Percentiles rank a stretch among this genome's conserved stretches.
Conservation (phyloP, 176 grass and related monocot species). For the Poa pratensis region DNA sequence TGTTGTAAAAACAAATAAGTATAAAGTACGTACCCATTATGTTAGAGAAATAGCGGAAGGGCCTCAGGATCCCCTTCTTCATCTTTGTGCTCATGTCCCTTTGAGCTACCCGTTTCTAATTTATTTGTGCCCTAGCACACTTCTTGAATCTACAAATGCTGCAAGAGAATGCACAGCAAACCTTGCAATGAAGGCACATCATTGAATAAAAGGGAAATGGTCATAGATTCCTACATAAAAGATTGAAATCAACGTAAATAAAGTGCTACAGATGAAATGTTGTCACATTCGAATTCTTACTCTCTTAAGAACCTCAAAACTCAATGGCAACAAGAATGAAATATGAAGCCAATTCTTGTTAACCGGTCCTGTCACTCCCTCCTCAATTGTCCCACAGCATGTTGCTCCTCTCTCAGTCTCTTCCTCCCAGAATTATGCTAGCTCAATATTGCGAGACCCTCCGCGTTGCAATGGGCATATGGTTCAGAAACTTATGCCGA, state of each 20-base stretch:
- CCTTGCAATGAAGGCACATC: neutral
- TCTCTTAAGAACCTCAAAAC: conserved; percentile 32
- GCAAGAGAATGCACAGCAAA: neutral
- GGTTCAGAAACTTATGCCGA: conserved; percentile 22
- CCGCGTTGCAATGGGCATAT: conserved; percentile 14
- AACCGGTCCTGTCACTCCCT: conserved; percentile 14
- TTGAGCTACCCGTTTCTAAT: neutral
- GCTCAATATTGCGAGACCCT: conserved; percentile 35
- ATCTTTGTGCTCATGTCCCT: conserved; percentile 52
- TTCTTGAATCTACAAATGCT: conserved; percentile 39
- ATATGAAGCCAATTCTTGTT: conserved; percentile 34
- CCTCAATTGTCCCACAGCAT: conserved; percentile 34
- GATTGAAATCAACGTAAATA: neutral
- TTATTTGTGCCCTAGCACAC: conserved; percentile 15
- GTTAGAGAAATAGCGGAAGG: conserved; percentile 78
- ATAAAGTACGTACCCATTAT: conserved; percentile 64
- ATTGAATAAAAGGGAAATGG: neutral
- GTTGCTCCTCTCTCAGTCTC: conserved; percentile 25
- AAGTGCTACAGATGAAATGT: neutral
- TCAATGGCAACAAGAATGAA: conserved; percentile 28
- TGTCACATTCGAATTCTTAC: conserved; percentile 37
- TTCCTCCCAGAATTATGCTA: conserved; percentile 33
- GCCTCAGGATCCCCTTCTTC: conserved; percentile 82
- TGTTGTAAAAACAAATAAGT: neutral
- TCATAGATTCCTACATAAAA: neutral